Evolutionary conservation across 2,329 filamentous ascomycete genomes (phyloP).

Genomic region (Diaporthe vaccinii): DNA sequence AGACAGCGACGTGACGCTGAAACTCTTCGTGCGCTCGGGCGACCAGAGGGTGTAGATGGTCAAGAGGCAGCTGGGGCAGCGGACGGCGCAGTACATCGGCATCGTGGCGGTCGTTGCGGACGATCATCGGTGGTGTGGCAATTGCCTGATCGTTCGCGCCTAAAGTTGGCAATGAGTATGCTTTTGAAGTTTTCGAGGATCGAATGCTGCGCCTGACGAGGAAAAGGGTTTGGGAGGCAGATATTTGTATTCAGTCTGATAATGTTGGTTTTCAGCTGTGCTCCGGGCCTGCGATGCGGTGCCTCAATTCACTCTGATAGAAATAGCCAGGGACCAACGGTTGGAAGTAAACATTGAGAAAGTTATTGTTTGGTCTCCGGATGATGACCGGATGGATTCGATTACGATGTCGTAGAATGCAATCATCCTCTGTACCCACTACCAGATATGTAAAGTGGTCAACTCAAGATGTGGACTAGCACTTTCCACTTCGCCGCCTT

Average conservation of each 20-base stretch:
- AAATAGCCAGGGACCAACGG: neutral
- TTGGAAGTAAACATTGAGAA: neutral
- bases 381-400: neutral
- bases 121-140: neutral
- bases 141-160: neutral
- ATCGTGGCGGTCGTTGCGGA: neutral
- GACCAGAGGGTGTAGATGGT: neutral
- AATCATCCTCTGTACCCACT: no score
- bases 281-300: no score
- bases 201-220: no score
- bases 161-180: neutral
- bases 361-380: neutral
- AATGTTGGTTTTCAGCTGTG: no score
- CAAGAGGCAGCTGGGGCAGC: slow-evolving; percentile 1
- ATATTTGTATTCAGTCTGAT: no score
- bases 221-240: neutral
- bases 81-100: neutral
- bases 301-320: no score
- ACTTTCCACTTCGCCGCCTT: no score
- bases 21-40: fast-evolving
- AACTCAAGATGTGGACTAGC: no score
- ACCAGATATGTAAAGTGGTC: neutral
- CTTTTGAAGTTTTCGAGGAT: no score
- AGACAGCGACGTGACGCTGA: neutral
- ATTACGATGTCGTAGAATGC: neutral